Base-by-base conservation (phyloP, 352 stramenopile species). In the Pythium dissimile region DNA sequence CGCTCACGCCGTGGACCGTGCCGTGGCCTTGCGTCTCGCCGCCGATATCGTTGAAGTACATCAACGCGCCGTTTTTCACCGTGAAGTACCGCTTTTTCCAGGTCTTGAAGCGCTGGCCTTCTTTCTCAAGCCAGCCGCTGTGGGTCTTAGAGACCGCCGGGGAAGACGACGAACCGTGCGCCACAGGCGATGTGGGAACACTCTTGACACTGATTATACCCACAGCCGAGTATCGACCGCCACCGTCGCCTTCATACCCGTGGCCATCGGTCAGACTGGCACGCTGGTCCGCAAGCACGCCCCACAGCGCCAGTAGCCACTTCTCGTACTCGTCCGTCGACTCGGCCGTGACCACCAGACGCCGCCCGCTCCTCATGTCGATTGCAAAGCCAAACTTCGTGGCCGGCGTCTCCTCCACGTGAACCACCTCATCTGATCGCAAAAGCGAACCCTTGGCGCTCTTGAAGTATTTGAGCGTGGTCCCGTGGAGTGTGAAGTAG, bases 61-160 rank as follows among this genome's bases (percentile, higher is more conserved):
- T 86, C 43, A 92, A 62, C 16, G 75, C 74, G 8, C 74, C 75
- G 18, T 84, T 84, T 45, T 85, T 83, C 49, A 88, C 60, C 10
- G 78, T 87, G 35, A 92, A 92, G 52, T 83, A 92, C 3, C 80
- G 72, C 16, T 57, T 62, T 59, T 89, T 92, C 83, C 83, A 92
- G 7, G 73, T 90, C 73, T 86, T 89, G 59, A 89, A 86, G 2
- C 65, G 69, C 28, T 81, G 74, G 0, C 83, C 80, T 69, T 92
- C 83, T 49, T 89, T 90, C 59, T 88, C 72, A 18, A 92, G 67
- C 80, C 80, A 92, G 1, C 83, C 83, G 58, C 73, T 89, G 51
- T 80, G 21, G 39, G 24, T 47, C 15, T 58, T 45, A 15, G 20
- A 23, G 11, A 23, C 20, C 15, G n/a, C 23, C 32, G 32, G 15